A percentile compares a stretch with the other conserved stretches of the same genome.
Evolutionary conservation across 2,329 filamentous ascomycete genomes (phyloP).

Genomic region (Talaromyces piceae): DNA sequence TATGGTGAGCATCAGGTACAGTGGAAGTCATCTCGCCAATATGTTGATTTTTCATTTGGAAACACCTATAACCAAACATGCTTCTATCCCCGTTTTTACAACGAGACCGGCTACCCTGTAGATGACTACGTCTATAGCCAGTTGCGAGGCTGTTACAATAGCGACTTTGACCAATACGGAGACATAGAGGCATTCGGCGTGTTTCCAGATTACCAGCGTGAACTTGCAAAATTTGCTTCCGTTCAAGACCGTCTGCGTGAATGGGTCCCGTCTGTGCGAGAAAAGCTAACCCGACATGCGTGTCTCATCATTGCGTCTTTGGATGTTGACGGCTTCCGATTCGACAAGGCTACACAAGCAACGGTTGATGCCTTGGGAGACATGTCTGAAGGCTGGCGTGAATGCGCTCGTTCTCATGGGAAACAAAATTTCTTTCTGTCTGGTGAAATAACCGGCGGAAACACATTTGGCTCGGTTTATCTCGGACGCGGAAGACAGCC

Average conservation of each 20-base stretch:
- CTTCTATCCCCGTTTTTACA: conserved; percentile 55
- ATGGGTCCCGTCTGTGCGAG: conserved; percentile 52
- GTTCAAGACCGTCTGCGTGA: conserved; percentile 61
- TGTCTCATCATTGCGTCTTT: conserved; percentile 56
- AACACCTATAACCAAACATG: conserved; percentile 50
- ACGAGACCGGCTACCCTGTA: conserved; percentile 48
- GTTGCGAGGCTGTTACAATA: conserved; percentile 52
- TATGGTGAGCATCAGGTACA: conserved; percentile 50
- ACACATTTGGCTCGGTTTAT: conserved; percentile 54
- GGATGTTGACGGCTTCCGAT: conserved; percentile 61
- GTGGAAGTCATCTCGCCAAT: conserved; percentile 50
- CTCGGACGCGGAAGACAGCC: conserved; percentile 56
- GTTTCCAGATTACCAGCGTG: conserved; percentile 56
- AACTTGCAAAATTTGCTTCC: conserved; percentile 59
- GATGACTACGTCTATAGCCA: conserved; percentile 39
- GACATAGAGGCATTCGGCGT: conserved; percentile 58
- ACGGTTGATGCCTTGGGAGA: conserved; percentile 55
- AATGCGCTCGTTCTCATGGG: conserved; percentile 49
- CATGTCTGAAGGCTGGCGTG: conserved; percentile 50
- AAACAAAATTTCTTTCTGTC: conserved; percentile 59
- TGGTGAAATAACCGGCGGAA: conserved; percentile 57
- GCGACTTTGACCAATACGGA: conserved; percentile 59
- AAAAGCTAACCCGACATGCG: conserved; percentile 53
- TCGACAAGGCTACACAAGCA: conserved; percentile 59
- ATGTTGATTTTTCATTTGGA: conserved; percentile 51